Evolutionary conservation across 2,329 filamentous ascomycete species (phyloP), one percentile per base, ranked within the genome.

Genomic region (Scytalidium lignicola): DNA sequence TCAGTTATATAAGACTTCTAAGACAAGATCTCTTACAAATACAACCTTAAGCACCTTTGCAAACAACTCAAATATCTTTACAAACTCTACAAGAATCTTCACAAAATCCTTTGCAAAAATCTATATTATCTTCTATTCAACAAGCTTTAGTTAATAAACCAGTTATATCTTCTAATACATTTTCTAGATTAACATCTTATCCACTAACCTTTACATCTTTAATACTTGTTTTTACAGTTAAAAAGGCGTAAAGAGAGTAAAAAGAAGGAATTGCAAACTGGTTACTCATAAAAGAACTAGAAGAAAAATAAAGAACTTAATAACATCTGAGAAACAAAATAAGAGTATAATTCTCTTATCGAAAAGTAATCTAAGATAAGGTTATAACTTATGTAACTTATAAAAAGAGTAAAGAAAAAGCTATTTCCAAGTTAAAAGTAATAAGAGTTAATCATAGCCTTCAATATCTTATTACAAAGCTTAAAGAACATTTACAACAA

Each of bases 361-460:
- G 49, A 22, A 51, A 51, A 46, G 42, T 49, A 2, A 45, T 51
- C 17, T 44, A 20, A 41, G 46, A 51, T 29, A 20, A 45, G 26
- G 17, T 48, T 19, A 2, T 1, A 2, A 23, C 41, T n/a, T 23
- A 17, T 44, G 40, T 39, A 15, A 22, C 41, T 1, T 9, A 32
- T 2, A 44, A 44, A 1, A 37, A 43, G 37, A 47, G 22, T 20
- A 21, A 37, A 23, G 39, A 42, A 18, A 37, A 46, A 32, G 37
- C 22, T 2, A 32, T 47, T 15, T 44, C 48, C 1, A 44, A 47
- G 44, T 39, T 50, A n/a, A 37, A 50, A 37, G 4, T 5, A 6
- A 9, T 43, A 26, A 44, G 48, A n/a, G 43, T 37, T 2, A 32
- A 44, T 20, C 39, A 37, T 37, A 37, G 15, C 4, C 32, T 37